Evolutionary conservation across 495 filamentous ascomycete species (phyloP).

Genomic region (Penicillium subrubescens): DNA sequence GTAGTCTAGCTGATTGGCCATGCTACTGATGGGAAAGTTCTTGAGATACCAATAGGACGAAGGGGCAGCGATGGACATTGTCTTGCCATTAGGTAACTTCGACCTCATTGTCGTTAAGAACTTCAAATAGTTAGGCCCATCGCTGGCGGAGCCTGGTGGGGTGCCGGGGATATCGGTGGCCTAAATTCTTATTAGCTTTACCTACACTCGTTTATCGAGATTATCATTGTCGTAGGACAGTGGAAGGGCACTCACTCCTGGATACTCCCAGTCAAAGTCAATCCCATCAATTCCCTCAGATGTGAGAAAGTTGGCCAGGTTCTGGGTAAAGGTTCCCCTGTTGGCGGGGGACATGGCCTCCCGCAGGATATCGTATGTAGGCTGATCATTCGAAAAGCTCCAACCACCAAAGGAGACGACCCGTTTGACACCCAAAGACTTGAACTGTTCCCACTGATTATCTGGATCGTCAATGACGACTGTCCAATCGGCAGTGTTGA

Average conservation of each 20-base stretch:
- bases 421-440: slow-evolving; percentile 25
- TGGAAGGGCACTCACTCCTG: slow-evolving; percentile 3
- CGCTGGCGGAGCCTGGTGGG: slow-evolving; percentile 22
- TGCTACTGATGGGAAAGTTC: slow-evolving; percentile 28
- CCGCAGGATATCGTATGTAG: slow-evolving; percentile 41
- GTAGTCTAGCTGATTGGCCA: slow-evolving; percentile 29
- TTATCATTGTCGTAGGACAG: no score
- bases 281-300: slow-evolving; percentile 40
- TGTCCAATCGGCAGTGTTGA: slow-evolving; percentile 28
- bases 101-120: slow-evolving; percentile 24
- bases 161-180: slow-evolving; percentile 41
- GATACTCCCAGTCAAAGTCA: slow-evolving; percentile 50
- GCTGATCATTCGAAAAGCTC: slow-evolving; percentile 40
- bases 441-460: slow-evolving; percentile 31
- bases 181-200: not conserved
- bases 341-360: slow-evolving; percentile 36
- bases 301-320: slow-evolving; percentile 37
- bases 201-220: no score
- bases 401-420: slow-evolving; percentile 55
- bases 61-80: slow-evolving; percentile 24
- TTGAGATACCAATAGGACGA: slow-evolving; percentile 38
- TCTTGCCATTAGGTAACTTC: not conserved
- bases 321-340: slow-evolving; percentile 34
- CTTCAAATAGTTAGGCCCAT: slow-evolving; percentile 33
- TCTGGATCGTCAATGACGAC: slow-evolving; percentile 26